Evolutionary conservation across 2,329 filamentous ascomycete genomes (phyloP).

Genomic region (Helminthosporium solani): DNA sequence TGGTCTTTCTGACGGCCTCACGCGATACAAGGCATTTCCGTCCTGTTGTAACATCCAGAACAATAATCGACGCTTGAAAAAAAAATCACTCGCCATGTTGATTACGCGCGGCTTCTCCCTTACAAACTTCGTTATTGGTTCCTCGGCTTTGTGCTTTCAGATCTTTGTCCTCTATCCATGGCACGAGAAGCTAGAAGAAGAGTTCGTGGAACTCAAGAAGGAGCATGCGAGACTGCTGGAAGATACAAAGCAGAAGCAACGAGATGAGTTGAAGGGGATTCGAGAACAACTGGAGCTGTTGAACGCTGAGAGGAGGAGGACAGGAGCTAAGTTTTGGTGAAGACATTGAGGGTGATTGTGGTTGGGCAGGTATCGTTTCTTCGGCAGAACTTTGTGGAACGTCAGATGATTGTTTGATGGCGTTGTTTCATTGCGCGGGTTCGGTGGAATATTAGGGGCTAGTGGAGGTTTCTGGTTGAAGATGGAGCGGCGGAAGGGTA

Average conservation of each 20-base stretch:
- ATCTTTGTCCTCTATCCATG: slow-evolving; percentile 70
- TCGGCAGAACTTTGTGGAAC: too few species aligned
- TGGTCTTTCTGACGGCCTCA: too few species aligned
- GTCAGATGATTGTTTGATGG: too few species aligned
- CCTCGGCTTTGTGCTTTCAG: slow-evolving; percentile 66
- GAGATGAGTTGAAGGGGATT: slow-evolving; percentile 21
- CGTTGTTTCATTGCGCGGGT: too few species aligned
- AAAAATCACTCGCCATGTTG: slow-evolving; percentile 37
- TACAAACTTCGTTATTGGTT: slow-evolving; percentile 66
- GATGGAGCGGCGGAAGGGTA: too few species aligned
- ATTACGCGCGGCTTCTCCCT: slow-evolving; percentile 57
- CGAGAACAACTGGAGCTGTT: slow-evolving; percentile 22
- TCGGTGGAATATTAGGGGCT: too few species aligned
- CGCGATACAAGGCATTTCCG: too few species aligned
- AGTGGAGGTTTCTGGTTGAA: too few species aligned
- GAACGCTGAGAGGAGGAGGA: slow-evolving; percentile 12
- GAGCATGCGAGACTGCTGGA: slow-evolving; percentile 51
- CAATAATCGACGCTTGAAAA: too few species aligned
- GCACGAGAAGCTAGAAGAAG: slow-evolving; percentile 65
- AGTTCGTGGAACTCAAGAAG: slow-evolving; percentile 60
- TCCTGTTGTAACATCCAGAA: too few species aligned
- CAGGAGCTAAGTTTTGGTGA: slow-evolving; percentile 2
- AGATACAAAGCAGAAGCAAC: slow-evolving; percentile 21
- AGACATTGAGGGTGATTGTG: background rate
- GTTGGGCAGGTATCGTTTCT: too few species aligned